phyloP scores from a whole-genome alignment of 352 stramenopile species.

The Peronospora belbahrii region DNA sequence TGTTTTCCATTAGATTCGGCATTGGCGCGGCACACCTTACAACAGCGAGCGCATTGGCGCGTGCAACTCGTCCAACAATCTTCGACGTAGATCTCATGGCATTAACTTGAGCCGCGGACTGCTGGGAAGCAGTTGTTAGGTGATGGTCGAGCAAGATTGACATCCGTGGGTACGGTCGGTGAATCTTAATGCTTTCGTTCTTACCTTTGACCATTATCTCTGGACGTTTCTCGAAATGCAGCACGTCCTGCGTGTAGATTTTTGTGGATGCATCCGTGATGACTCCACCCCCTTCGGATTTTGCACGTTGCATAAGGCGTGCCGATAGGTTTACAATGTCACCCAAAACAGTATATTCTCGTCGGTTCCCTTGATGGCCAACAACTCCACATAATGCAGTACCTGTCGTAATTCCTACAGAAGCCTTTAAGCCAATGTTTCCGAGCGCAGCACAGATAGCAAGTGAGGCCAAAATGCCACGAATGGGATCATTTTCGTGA shows the following conservation, averaged over 20 bases:
- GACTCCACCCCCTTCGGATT: constrained; percentile 74
- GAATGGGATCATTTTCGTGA: constrained; percentile 88
- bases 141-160: constrained; percentile 75
- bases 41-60: constrained; percentile 21
- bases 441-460: constrained; percentile 72
- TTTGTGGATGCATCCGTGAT: constrained; percentile 87
- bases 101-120: constrained; percentile 4
- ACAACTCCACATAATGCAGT: constrained; percentile 90
- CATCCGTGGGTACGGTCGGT: constrained; percentile 81
- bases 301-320: constrained; percentile 88
- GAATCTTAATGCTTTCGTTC: constrained; percentile 85
- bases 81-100: constrained; percentile 9
- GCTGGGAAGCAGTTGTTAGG: constrained; percentile 30
- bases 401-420: constrained; percentile 88
- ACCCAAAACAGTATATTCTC: constrained; percentile 91
- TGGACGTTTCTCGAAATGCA: constrained; percentile 84
- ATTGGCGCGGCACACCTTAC: constrained; percentile 40
- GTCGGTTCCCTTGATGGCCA: constrained; percentile 82
- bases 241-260: constrained; percentile 67
- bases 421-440: constrained; percentile 67
- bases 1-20: constrained; percentile 77
- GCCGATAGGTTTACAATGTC: constrained; percentile 92
- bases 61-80: constrained; percentile 16
- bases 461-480: constrained; percentile 84
- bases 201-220: constrained; percentile 92